Evolutionary conservation across 2,329 filamentous ascomycete species (phyloP), one percentile per base, ranked within the genome.

Genomic region (Fusarium palustre): DNA sequence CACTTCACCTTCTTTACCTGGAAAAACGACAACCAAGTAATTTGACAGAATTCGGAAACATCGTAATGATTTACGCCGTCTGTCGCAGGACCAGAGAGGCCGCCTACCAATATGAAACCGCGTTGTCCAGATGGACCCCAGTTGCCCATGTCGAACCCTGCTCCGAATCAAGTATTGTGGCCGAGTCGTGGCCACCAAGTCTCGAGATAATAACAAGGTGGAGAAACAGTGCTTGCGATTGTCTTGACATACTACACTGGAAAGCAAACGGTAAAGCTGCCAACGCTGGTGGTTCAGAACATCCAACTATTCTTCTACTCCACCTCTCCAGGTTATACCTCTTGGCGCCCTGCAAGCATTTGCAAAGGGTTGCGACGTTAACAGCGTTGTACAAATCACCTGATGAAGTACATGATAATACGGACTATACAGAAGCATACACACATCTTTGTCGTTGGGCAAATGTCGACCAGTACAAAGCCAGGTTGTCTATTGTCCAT

Each of bases 201-300:
- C 31, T 63, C 5, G 49, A 55, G 12, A 61, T 68, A n/a, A 36
- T 70, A 16, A 66, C 68, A 15, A 57, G 62, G 20, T 70, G 68
- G 68, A 65, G 68, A 38, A 70, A 70, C 7, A 70, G 68, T 38
- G 64, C 68, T 5, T 70, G 68, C 2, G 68, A 70, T 30, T 58
- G 54, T 22, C 53, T 71, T 25, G 64, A 71, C 48, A 66, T 71
- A 10, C n/a, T 71, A 5, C 68, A 71, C 28, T 71, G 68, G 68
- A 58, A 62, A 24, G 68, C 68, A 13, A 71, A 71, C 12, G 54
- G 60, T 9, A 59, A 46, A 28, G 68, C 64, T 20, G 68, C 68
- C 15, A 63, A 55, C 12, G 64, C 64, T 11, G 68, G 68, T 9
- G 68, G 68, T 3, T 62, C 55, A 34, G 68, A 71, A 9, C 68